phyloP scores from a whole-genome alignment of 805 yeast species.

The Candida koratica region DNA sequence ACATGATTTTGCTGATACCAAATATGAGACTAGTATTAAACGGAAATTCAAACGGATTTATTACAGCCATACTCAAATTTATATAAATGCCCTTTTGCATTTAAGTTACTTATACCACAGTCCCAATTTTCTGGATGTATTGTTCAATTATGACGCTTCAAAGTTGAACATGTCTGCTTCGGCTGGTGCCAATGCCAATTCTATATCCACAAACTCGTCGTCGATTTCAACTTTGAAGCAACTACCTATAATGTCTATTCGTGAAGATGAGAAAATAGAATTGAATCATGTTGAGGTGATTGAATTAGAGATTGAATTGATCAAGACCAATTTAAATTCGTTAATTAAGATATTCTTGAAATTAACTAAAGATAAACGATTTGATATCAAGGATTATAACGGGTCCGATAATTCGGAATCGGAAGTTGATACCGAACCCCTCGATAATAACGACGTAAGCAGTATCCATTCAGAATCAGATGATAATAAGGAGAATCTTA shows the following conservation, averaged over 20 bases:
- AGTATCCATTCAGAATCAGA: neutral
- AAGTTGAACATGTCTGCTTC: slow-evolving; percentile 22
- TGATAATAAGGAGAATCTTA: slow-evolving; percentile 2
- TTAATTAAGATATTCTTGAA: slow-evolving; percentile 28
- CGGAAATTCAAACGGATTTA: slow-evolving; percentile 50
- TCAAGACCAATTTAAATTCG: slow-evolving; percentile 30
- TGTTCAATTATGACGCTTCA: slow-evolving; percentile 30
- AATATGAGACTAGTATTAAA: slow-evolving; percentile 45
- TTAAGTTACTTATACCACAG: slow-evolving; percentile 40
- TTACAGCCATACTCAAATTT: slow-evolving; percentile 55
- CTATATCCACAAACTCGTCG: slow-evolving; percentile 14
- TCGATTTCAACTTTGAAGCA: slow-evolving; percentile 20
- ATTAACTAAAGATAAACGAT: slow-evolving; percentile 31
- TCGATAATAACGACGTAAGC: neutral
- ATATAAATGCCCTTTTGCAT: slow-evolving; percentile 62
- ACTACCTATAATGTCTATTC: slow-evolving; percentile 12
- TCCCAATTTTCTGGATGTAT: slow-evolving; percentile 12
- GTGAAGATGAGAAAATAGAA: slow-evolving; percentile 22
- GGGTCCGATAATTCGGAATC: slow-evolving; percentile 31
- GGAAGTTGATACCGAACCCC: neutral
- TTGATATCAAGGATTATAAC: slow-evolving; percentile 33
- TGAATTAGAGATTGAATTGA: slow-evolving; percentile 34
- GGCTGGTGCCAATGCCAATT: slow-evolving; percentile 9
- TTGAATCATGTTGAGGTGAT: slow-evolving; percentile 27
- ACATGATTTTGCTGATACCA: slow-evolving; percentile 46